Evolutionary conservation across 768 basidiomycete genomes (phyloP).

Genomic region (Rhodotorula babjevae): DNA sequence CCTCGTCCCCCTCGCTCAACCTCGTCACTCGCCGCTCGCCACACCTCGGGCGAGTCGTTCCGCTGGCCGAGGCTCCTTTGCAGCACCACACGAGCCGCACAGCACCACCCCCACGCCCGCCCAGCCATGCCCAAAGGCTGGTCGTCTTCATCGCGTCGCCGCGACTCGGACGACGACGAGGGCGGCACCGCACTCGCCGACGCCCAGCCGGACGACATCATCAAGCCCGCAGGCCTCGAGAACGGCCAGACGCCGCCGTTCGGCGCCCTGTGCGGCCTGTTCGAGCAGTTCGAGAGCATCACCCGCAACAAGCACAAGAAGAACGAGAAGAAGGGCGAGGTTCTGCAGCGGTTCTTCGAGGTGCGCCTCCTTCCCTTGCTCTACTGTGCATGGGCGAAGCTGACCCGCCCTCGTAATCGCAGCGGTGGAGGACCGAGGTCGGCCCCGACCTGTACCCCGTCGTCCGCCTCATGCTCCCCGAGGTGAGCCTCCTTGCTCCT

Average conservation of each 20-base stretch:
- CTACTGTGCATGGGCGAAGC: background rate
- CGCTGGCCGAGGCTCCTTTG: no score
- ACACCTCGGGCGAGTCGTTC: no score
- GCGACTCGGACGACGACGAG: background rate
- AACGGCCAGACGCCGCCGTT: slow-evolving; percentile 8
- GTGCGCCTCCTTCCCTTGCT: background rate
- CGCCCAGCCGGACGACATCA: slow-evolving; percentile 15
- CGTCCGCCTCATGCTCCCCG: slow-evolving; percentile 76
- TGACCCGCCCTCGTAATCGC: background rate
- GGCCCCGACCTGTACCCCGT: slow-evolving; percentile 87
- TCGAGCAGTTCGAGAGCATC: slow-evolving; percentile 27
- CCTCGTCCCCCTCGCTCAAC: background rate
- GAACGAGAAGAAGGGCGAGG: slow-evolving; percentile 16
- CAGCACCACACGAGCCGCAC: background rate
- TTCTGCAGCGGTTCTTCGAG: slow-evolving; percentile 18
- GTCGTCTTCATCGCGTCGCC: background rate
- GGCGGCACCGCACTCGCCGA: background rate
- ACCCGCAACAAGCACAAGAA: slow-evolving; percentile 26
- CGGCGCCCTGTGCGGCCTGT: slow-evolving; percentile 1
- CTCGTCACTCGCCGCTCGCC: background rate
- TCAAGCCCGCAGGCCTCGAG: slow-evolving; percentile 17
- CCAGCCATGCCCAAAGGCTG: background rate
- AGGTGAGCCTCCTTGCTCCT: slow-evolving; percentile 45
- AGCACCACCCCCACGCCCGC: background rate
- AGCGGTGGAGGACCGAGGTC: slow-evolving; percentile 69